Percentiles rank a stretch among this genome's conserved stretches.
These are phyloP conservation scores for Chondrostereum purpureum DNA, from an alignment of 1,284 basidiomycete genomes.

Conservation along the genomic window DNA sequence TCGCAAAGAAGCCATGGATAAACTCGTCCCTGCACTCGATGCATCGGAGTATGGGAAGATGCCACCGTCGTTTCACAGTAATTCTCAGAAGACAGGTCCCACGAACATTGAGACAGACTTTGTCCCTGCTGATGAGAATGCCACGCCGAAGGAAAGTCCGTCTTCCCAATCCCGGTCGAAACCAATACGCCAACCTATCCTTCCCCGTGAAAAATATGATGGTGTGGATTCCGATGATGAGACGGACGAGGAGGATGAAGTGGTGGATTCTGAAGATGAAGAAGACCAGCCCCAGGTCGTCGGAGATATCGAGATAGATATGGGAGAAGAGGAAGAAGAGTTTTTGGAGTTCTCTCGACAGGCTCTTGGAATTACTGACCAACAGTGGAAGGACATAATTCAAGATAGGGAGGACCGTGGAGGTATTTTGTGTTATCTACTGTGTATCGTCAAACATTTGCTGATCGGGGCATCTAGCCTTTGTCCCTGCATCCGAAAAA, in stretches of 20 bases:
- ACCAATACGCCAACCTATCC: constrained; percentile 65
- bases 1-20: constrained; percentile 59
- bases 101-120: constrained; percentile 40
- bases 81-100: constrained; percentile 62
- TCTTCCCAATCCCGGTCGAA: constrained; percentile 20
- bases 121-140: constrained; percentile 22
- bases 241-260: constrained; percentile 52
- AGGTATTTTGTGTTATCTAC: constrained; percentile 44
- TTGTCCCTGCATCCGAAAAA: constrained; percentile 45
- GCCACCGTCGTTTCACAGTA: constrained; percentile 61
- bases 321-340: constrained; percentile 86
- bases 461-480: constrained; percentile 41
- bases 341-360: constrained; percentile 91
- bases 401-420: constrained; percentile 68
- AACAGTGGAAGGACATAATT: constrained; percentile 80
- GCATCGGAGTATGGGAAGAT: constrained; percentile 75
- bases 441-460: constrained; percentile 2
- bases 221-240: constrained; percentile 85
- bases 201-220: constrained; percentile 75
- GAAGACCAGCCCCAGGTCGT: constrained; percentile 75
- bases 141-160: constrained; percentile 10
- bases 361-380: constrained; percentile 77
- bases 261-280: constrained; percentile 57
- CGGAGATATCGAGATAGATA: constrained; percentile 79
- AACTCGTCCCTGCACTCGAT: constrained; percentile 62